Percentiles rank a stretch among this genome's conserved stretches.
phyloP scores from a whole-genome alignment of 1,284 basidiomycete species.

The Ganoderma sinense region DNA sequence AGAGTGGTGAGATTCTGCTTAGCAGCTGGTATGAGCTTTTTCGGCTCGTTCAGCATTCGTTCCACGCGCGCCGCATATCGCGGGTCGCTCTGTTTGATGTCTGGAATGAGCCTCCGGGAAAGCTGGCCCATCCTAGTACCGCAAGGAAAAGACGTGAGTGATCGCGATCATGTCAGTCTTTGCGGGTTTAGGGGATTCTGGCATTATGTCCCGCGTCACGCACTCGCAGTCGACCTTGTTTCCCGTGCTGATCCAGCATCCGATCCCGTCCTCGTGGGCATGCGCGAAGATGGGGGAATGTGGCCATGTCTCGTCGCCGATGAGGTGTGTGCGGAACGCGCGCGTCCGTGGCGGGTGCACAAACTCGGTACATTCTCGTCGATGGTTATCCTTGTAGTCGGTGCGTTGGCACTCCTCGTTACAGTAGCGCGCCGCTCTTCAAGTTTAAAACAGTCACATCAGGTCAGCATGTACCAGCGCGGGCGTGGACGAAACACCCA shows the following conservation, averaged over 20 bases:
- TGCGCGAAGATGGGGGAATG: conserved; percentile 21
- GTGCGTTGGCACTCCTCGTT: conserved; percentile 20
- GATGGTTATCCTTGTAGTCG: conserved; percentile 21
- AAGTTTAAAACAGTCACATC: no score
- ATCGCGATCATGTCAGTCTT: background rate
- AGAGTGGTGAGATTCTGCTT: conserved; percentile 13
- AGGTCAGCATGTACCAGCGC: no score
- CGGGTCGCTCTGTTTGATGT: background rate
- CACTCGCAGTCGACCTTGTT: conserved; percentile 23
- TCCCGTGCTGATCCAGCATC: conserved; percentile 19
- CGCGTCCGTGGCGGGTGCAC: conserved; percentile 19
- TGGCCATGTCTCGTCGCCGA: conserved; percentile 8
- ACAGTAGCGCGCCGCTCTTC: conserved; percentile 23
- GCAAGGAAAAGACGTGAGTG: conserved; percentile 4
- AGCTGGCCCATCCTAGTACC: background rate
- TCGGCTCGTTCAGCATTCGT: background rate
- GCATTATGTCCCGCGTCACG: background rate
- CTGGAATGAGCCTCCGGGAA: background rate
- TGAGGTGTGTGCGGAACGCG: conserved; percentile 15
- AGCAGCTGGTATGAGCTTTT: background rate
- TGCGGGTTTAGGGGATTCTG: background rate
- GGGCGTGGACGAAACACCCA: background rate
- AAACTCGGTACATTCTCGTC: conserved; percentile 23
- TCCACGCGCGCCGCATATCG: background rate
- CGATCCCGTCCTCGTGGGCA: conserved; percentile 20